Conservation (phyloP, 805 yeast species). For the Clavispora vitiphila region DNA sequence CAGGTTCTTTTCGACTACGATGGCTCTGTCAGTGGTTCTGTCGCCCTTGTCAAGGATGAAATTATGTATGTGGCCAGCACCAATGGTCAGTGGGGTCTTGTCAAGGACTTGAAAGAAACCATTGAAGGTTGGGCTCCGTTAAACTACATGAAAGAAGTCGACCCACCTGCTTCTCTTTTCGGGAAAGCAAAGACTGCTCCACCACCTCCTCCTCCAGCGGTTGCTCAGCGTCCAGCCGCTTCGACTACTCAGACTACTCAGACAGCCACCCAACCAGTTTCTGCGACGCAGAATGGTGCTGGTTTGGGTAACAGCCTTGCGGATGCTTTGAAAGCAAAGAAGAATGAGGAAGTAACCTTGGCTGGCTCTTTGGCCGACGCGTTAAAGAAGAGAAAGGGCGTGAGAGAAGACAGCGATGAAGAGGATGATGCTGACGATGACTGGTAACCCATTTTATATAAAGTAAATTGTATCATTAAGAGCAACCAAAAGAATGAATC, state of each 20-base stretch:
- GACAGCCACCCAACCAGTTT: not conserved
- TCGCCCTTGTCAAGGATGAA: constrained; percentile 74
- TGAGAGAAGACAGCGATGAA: constrained; percentile 63
- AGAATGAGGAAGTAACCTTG: constrained; percentile 53
- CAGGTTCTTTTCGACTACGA: constrained; percentile 85
- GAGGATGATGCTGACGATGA: constrained; percentile 63
- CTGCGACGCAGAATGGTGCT: constrained; percentile 24
- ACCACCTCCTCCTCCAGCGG: constrained; percentile 33
- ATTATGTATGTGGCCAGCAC: constrained; percentile 67
- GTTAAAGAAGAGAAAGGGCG: constrained; percentile 62
- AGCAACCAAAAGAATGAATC: not conserved
- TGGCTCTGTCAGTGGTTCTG: constrained; percentile 77
- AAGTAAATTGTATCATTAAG: not conserved
- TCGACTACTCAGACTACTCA: no score
- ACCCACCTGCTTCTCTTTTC: constrained; percentile 37
- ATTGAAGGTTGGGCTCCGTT: constrained; percentile 97
- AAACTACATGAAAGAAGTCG: constrained; percentile 69
- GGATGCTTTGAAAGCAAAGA: constrained; percentile 60
- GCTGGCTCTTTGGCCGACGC: constrained; percentile 92
- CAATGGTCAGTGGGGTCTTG: constrained; percentile 93
- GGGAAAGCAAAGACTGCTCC: constrained; percentile 22
- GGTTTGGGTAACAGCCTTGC: constrained; percentile 54
- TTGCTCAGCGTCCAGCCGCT: not conserved
- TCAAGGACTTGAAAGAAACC: constrained; percentile 66
- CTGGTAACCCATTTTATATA: constrained; percentile 6